These are phyloP conservation scores for Elongisporangium prolatum DNA, from an alignment of 352 stramenopile species.

Conservation along the genomic window DNA sequence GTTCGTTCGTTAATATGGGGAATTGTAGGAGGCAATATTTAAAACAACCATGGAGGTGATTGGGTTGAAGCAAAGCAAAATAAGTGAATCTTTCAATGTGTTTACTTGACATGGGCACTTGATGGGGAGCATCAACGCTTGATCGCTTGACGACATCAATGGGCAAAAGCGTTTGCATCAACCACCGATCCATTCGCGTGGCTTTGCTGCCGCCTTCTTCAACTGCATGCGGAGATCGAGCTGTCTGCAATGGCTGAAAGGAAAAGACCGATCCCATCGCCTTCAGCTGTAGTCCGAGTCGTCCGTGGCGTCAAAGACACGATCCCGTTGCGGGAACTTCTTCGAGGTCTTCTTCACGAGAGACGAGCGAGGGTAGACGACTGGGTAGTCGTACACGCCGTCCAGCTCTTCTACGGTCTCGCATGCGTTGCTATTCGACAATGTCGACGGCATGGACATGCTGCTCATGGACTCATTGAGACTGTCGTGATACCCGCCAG, in stretches of 20 bases:
- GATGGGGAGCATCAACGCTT: not conserved
- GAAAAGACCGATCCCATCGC: not conserved
- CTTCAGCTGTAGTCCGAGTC: constrained; percentile 53
- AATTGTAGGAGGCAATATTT: not conserved
- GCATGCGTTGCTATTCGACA: constrained; percentile 1
- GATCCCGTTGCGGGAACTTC: constrained; percentile 28
- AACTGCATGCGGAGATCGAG: not conserved
- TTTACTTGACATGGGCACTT: constrained; percentile 6
- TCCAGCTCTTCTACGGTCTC: constrained; percentile 15
- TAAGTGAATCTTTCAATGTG: constrained; percentile 1
- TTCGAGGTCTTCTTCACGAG: constrained; percentile 45
- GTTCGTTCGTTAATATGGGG: not conserved
- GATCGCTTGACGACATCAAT: not conserved
- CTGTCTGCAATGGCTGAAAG: not conserved
- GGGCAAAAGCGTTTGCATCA: not conserved
- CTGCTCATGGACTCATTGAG: constrained; percentile 15
- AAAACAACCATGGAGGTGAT: not conserved
- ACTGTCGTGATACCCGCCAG: constrained; percentile 16
- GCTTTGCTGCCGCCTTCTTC: not conserved
- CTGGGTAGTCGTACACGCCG: constrained; percentile 56
- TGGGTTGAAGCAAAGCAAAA: not conserved
- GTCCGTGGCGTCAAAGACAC: constrained; percentile 25
- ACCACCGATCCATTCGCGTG: not conserved
- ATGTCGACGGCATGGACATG: constrained; percentile 7
- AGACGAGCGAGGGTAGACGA: constrained; percentile 29